phyloP scores from a whole-genome alignment of 2,329 filamentous ascomycete species.

The Aspergillus intermedius region DNA sequence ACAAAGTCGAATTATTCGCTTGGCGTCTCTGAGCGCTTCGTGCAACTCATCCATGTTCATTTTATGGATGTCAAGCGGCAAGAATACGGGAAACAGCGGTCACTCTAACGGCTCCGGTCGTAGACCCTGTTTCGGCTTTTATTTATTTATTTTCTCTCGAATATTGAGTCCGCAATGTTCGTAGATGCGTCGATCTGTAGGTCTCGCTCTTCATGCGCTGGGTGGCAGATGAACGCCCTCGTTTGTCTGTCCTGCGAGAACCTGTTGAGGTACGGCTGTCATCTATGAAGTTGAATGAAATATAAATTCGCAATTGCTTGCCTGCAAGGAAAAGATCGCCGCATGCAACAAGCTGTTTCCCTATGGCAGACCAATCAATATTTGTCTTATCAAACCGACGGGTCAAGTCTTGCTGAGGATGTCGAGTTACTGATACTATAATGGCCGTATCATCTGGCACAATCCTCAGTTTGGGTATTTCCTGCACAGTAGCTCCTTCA shows the following conservation, averaged over 20 bases:
- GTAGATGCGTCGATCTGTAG: slow-evolving; percentile 10
- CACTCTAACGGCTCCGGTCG: too few species aligned
- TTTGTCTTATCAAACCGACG: slow-evolving; percentile 20
- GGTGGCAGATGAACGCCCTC: slow-evolving; percentile 7
- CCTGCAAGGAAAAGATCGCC: slow-evolving; percentile 16
- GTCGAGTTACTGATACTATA: slow-evolving; percentile 14
- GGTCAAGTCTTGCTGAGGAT: slow-evolving; percentile 18
- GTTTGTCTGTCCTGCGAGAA: slow-evolving; percentile 1
- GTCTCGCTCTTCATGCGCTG: slow-evolving; percentile 15
- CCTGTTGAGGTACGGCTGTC: neutral
- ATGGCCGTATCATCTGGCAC: too few species aligned
- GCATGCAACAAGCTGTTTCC: slow-evolving; percentile 20
- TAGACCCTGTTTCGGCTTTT: too few species aligned
- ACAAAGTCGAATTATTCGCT: too few species aligned
- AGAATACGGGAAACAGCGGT: too few species aligned
- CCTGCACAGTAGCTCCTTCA: neutral
- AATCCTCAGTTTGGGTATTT: too few species aligned
- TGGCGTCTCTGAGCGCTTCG: too few species aligned
- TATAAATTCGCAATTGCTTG: too few species aligned
- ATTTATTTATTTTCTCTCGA: too few species aligned
- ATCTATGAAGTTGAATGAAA: slow-evolving; percentile 11
- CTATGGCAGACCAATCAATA: slow-evolving; percentile 23
- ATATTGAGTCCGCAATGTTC: too few species aligned
- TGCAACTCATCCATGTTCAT: too few species aligned
- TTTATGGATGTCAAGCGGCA: too few species aligned